Evolutionary conservation across 768 basidiomycete species (phyloP).

Genomic region (Lactarius indigo): DNA sequence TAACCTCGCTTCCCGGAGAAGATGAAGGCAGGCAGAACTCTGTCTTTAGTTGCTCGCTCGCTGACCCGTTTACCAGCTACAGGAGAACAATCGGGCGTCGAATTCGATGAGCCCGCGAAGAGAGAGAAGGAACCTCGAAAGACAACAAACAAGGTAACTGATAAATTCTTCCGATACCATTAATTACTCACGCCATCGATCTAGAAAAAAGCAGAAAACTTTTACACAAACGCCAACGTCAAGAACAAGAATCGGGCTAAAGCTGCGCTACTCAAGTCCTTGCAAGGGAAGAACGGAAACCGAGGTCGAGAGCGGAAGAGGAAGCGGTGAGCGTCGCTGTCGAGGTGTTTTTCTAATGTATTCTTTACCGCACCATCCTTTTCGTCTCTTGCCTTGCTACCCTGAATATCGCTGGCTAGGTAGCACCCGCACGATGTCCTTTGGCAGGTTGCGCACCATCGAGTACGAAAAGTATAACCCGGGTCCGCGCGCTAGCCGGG

Average conservation of each 20-base stretch:
- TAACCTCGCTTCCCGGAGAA: constrained; percentile 21
- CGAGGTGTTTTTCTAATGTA: not conserved
- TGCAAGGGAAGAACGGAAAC: constrained; percentile 30
- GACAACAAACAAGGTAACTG: constrained; percentile 85
- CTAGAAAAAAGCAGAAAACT: constrained; percentile 88
- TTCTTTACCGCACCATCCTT: not conserved
- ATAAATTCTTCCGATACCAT: constrained; percentile 3
- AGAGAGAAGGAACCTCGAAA: constrained; percentile 62
- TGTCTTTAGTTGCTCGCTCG: not conserved
- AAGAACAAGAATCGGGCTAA: constrained; percentile 82
- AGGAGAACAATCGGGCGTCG: constrained; percentile 33
- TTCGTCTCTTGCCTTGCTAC: not conserved
- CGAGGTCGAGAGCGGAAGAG: constrained; percentile 16
- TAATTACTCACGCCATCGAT: not conserved
- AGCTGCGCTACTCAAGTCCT: constrained; percentile 53
- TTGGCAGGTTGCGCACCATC: not conserved
- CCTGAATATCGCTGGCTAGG: not conserved
- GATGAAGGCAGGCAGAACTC: constrained; percentile 16
- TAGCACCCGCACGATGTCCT: not conserved
- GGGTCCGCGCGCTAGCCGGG: not conserved
- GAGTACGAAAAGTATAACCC: not conserved
- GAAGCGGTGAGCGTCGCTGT: constrained; percentile 14
- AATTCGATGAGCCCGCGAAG: constrained; percentile 32
- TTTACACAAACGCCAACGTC: constrained; percentile 79
- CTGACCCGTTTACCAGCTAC: constrained; percentile 29